Conservation (phyloP, 1,284 basidiomycete species). For the Ceratobasidium sp. region DNA sequence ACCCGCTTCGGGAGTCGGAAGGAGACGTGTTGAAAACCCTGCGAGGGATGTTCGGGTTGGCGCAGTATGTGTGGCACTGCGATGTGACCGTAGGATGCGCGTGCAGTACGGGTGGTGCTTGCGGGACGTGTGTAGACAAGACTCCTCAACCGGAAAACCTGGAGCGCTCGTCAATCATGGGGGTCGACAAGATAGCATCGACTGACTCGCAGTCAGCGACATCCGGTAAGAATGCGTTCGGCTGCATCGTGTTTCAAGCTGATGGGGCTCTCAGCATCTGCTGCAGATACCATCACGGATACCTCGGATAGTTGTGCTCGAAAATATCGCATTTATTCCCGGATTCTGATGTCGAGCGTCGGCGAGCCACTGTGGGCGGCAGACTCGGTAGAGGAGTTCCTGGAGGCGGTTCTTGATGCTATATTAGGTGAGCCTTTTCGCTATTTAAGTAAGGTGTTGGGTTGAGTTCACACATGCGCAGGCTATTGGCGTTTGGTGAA, state of each 20-base stretch:
- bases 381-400: background rate
- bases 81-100: background rate
- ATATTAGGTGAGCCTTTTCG: background rate
- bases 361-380: background rate
- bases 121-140: constrained; percentile 1
- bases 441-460: too few species aligned
- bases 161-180: too few species aligned
- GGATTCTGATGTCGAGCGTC: constrained; percentile 18
- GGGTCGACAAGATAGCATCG: too few species aligned
- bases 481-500: constrained; percentile 27
- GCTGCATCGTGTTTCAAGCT: too few species aligned
- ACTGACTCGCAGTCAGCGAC: too few species aligned
- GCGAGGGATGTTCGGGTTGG: constrained; percentile 1
- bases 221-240: too few species aligned
- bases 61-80: constrained; percentile 19
- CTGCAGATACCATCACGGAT: too few species aligned
- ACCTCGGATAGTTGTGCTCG: background rate
- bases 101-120: background rate
- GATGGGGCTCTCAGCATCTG: too few species aligned
- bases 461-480: background rate
- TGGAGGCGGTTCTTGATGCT: constrained; percentile 5
- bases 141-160: background rate
- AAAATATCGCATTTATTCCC: background rate
- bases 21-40: constrained; percentile 18
- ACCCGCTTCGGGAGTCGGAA: background rate